Conservation (phyloP, 2,329 filamentous ascomycete species). For the Mollisia scopiformis region DNA sequence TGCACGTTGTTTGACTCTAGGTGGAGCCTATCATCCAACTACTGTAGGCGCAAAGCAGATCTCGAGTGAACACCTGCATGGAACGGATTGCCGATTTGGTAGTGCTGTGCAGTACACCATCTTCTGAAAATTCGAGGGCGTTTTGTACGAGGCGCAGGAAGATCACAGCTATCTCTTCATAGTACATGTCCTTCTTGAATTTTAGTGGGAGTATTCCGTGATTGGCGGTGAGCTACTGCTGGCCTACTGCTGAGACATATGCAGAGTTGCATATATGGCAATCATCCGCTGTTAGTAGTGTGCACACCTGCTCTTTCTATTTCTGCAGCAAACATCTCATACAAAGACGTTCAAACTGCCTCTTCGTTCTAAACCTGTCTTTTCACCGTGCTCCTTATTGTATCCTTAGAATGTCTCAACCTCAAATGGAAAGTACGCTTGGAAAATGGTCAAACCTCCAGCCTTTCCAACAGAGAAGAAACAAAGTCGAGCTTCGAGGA, state of each 20-base stretch:
- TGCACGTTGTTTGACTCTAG: background rate
- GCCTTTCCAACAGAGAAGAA: background rate
- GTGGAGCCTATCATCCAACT: background rate
- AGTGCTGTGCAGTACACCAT: background rate
- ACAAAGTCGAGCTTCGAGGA: slow-evolving; percentile 6
- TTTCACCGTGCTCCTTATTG: background rate
- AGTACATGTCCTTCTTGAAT: background rate
- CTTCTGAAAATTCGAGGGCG: background rate
- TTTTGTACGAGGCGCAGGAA: background rate
- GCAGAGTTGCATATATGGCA: background rate
- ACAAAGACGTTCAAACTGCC: background rate
- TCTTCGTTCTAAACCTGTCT: background rate
- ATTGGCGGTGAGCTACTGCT: background rate
- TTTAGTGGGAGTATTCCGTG: background rate
- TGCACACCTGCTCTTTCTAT: background rate
- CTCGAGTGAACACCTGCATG: background rate
- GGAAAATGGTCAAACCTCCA: background rate
- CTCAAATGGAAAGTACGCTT: background rate
- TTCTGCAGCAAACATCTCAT: background rate
- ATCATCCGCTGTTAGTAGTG: background rate
- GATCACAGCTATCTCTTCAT: background rate
- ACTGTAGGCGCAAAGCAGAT: background rate
- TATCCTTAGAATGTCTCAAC: background rate
- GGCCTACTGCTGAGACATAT: background rate
- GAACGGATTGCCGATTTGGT: background rate